A percentile compares a stretch with the other conserved stretches of the same genome.
These are phyloP conservation scores for Aspergillus persii DNA, from an alignment of 2,329 filamentous ascomycete genomes.

Conservation along the genomic window DNA sequence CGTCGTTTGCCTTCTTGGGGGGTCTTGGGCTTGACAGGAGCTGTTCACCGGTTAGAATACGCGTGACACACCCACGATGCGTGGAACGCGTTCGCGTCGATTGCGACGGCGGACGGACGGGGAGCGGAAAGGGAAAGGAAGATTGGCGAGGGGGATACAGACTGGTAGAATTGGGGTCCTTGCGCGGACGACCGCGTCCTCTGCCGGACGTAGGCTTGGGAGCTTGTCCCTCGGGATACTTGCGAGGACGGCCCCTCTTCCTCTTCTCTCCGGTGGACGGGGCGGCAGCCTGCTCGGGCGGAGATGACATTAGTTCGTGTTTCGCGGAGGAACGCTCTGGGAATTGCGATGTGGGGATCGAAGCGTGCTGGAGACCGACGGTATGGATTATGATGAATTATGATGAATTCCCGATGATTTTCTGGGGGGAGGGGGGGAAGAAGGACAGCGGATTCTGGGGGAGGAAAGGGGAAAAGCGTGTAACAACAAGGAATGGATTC, in stretches of 20 bases:
- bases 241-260: slow-evolving; percentile 35
- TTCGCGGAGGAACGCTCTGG: background rate
- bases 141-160: background rate
- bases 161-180: slow-evolving; percentile 21
- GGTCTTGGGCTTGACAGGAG: slow-evolving; percentile 15
- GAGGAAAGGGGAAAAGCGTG: slow-evolving; percentile 5
- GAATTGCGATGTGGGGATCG: background rate
- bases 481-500: slow-evolving; percentile 9
- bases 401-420: background rate
- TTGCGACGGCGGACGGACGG: background rate
- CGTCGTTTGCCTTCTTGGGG: slow-evolving; percentile 22
- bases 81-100: background rate
- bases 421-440: background rate
- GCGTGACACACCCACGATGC: background rate
- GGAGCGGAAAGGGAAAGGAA: background rate
- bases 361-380: too few relatives aligned
- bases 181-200: slow-evolving; percentile 33
- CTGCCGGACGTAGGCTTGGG: slow-evolving; percentile 27
- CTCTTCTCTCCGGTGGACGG: slow-evolving; percentile 30
- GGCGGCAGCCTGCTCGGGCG: slow-evolving; percentile 10
- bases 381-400: background rate
- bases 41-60: slow-evolving; percentile 5
- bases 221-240: slow-evolving; percentile 24
- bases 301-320: slow-evolving; percentile 6
- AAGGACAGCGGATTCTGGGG: background rate